Conservation (phyloP, 2,329 filamentous ascomycete species). For the Pestalotiopsis sp. region DNA sequence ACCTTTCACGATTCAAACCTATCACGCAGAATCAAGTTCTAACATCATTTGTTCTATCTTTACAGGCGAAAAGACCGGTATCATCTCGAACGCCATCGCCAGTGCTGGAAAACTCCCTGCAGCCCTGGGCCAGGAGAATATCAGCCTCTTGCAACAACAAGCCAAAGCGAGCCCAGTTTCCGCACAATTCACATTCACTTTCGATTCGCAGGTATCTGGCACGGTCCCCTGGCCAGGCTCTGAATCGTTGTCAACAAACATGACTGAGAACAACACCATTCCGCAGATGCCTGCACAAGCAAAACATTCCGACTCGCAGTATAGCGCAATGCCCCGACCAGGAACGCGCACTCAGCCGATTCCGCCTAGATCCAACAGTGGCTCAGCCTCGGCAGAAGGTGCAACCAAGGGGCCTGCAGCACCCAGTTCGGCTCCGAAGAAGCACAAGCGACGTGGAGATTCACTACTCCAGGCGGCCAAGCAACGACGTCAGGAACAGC, state of each 20-base stretch:
- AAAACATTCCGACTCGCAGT: conserved; percentile 21
- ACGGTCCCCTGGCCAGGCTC: conserved; percentile 74
- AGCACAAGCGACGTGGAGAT: conserved; percentile 69
- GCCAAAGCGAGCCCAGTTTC: conserved; percentile 63
- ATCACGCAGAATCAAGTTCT: background rate
- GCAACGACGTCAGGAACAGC: conserved; percentile 76
- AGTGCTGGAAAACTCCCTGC: conserved; percentile 75
- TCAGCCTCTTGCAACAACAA: conserved; percentile 76
- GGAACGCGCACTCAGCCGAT: conserved; percentile 20
- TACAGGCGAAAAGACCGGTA: conserved; percentile 62
- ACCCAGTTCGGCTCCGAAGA: conserved; percentile 47
- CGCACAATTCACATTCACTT: conserved; percentile 96
- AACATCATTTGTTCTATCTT: conserved; percentile 6
- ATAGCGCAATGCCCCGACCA: conserved; percentile 16
- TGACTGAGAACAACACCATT: conserved; percentile 26
- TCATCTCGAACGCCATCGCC: conserved; percentile 90
- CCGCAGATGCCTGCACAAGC: conserved; percentile 22
- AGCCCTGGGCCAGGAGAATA: conserved; percentile 72
- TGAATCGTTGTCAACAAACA: conserved; percentile 36
- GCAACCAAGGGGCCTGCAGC: background rate
- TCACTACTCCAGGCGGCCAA: conserved; percentile 76
- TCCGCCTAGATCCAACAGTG: conserved; percentile 16
- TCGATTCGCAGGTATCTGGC: conserved; percentile 84
- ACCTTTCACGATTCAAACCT: background rate
- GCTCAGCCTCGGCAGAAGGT: background rate